phyloP scores from a whole-genome alignment of 164 flowering plant genomes.

The Echeveria elegans region DNA sequence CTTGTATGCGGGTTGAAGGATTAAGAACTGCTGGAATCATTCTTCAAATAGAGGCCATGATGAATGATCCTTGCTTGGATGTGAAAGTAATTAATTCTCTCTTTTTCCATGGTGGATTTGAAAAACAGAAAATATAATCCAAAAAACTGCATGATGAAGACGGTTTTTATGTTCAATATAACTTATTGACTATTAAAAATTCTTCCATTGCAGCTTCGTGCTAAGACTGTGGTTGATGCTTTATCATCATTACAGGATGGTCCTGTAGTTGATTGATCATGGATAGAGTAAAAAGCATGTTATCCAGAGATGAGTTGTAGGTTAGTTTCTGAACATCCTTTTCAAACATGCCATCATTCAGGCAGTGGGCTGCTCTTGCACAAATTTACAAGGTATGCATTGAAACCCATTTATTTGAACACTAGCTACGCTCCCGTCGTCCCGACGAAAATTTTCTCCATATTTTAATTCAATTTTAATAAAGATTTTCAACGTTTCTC shows the following conservation, averaged over 20 bases:
- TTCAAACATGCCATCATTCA: not conserved
- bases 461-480: too few relatives aligned
- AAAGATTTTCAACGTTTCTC: too few relatives aligned
- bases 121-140: not conserved
- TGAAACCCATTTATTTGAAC: not conserved
- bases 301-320: not conserved
- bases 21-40: constrained; percentile 57
- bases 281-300: not conserved
- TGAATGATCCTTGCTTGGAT: constrained; percentile 77
- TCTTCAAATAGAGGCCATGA: constrained; percentile 66
- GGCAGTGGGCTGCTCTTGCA: not conserved
- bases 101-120: not conserved
- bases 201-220: constrained; percentile 57
- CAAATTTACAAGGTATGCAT: constrained; percentile 2
- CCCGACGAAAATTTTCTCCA: too few relatives aligned
- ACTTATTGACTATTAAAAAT: not conserved
- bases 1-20: constrained; percentile 39
- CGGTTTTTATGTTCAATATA: not conserved
- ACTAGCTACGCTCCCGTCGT: too few relatives aligned
- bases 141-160: not conserved
- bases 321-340: not conserved
- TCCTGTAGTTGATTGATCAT: constrained; percentile 7
- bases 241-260: constrained; percentile 28
- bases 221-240: constrained; percentile 52
- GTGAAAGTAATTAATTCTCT: constrained; percentile 51